Base-by-base conservation (phyloP, 179 eudicot species). In the Patellifolia procumbens region DNA sequence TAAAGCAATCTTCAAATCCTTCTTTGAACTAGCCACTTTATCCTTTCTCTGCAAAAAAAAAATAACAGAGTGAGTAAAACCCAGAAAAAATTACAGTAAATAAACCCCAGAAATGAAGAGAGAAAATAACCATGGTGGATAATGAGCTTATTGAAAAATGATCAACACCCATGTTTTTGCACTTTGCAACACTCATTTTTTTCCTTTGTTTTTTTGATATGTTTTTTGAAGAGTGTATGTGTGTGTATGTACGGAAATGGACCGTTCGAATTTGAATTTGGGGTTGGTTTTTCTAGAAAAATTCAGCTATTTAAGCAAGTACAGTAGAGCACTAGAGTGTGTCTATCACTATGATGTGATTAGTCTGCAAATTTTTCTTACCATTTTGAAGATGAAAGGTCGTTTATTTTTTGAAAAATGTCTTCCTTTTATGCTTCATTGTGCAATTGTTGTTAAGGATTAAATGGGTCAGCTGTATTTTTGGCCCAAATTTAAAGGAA, bases 251-350 rank as follows among this genome's bases (percentile, higher is more conserved):
- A 39, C 8, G 20, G 70, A 42, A 66, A 22, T 10, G 16, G 70
- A 66, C 70, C 51, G 70, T 66, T 66, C 22, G 51, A 24, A 66
- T 66, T 65, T 65, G 70, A 66, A 66, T 37, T 10, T 66, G 15
- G 17, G 16, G n/a, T n/a, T 2, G 26, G 48, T 20, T 16, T 65
- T 20, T 65, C 48, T 20, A 66, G 31, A 31, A 20, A 2, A 9
- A 60, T 1, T 59, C 64, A 26, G 10, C 17, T 28, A 9, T 10
- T 53, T 7, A 2, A 20, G 58, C 43, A 39, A 39, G 43, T 39
- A 39, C 9, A 39, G 43, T 39, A 2, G n/a, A n/a, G n/a, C n/a
- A n/a, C n/a, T n/a, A n/a, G 52, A 7, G 52, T 48, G 9, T 42
- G 45, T 9, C 45, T 11, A 11, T 1, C 26, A 2, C 2, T 58